A percentile compares a stretch with the other conserved stretches of the same genome.
Evolutionary conservation across 2,329 filamentous ascomycete species (phyloP).

Genomic region (Lachnellula occidentalis): DNA sequence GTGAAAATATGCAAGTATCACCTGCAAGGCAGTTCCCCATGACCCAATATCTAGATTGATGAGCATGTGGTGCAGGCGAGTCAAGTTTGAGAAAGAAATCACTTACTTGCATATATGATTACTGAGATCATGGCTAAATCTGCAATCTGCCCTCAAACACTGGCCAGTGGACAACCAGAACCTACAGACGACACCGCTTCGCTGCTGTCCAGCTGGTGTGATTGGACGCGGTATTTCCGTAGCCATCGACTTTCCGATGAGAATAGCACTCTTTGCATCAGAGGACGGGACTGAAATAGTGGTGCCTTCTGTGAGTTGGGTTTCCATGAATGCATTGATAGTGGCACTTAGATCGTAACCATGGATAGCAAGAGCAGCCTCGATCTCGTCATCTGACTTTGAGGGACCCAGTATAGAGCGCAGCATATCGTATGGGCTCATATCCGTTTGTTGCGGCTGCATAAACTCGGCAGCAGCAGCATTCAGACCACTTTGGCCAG

Average conservation of each 20-base stretch:
- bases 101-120: constrained; percentile 96
- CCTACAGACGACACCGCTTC: constrained; percentile 89
- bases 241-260: constrained; percentile 87
- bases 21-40: constrained; percentile 93
- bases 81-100: constrained; percentile 3
- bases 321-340: constrained; percentile 81
- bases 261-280: constrained; percentile 59
- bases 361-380: constrained; percentile 80
- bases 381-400: constrained; percentile 89
- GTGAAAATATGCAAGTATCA: constrained; percentile 92
- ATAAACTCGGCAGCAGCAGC: constrained; percentile 77
- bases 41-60: constrained; percentile 72
- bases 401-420: constrained; percentile 88
- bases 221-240: constrained; percentile 65
- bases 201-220: constrained; percentile 71
- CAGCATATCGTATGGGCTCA: constrained; percentile 97
- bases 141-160: constrained; percentile 90
- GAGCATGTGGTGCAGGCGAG: constrained; percentile 9
- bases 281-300: constrained; percentile 39
- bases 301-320: constrained; percentile 48
- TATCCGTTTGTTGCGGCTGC: constrained; percentile 65
- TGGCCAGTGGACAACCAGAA: constrained; percentile 96
- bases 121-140: constrained; percentile 93
- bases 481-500: constrained; percentile 64
- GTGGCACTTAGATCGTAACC: constrained; percentile 92